These are phyloP conservation scores for Kodamaea nitidulidarum DNA, from an alignment of 805 yeast species.

Conservation along the genomic window DNA sequence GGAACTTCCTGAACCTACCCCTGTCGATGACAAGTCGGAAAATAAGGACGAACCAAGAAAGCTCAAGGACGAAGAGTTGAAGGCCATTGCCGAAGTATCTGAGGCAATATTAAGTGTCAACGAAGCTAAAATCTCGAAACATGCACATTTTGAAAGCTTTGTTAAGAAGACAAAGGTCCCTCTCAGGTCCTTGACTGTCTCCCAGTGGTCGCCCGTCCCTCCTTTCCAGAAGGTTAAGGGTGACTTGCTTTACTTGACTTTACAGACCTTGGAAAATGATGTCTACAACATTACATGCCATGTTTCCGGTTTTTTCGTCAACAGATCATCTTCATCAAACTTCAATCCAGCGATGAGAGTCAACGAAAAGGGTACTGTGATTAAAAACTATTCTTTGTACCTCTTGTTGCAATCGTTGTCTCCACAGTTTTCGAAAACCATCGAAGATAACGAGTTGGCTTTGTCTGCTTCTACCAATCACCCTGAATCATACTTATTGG, in stretches of 20 bases:
- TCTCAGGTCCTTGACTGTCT: constrained; percentile 52
- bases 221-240: constrained; percentile 60
- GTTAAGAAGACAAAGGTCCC: constrained; percentile 40
- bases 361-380: constrained; percentile 32
- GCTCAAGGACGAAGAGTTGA: constrained; percentile 11
- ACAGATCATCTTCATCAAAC: constrained; percentile 58
- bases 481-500: constrained; percentile 56
- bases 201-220: constrained; percentile 87
- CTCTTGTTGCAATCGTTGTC: constrained; percentile 64
- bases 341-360: constrained; percentile 63
- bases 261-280: constrained; percentile 79
- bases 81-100: constrained; percentile 10
- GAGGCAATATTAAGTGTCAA: constrained; percentile 6
- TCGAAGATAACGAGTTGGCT: constrained; percentile 48
- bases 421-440: constrained; percentile 52
- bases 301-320: constrained; percentile 74
- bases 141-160: constrained; percentile 27
- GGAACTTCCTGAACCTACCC: constrained; percentile 14
- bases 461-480: constrained; percentile 37
- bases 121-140: constrained; percentile 12
- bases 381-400: constrained; percentile 49
- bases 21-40: constrained; percentile 15
- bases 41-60: constrained; percentile 9
- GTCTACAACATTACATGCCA: constrained; percentile 74
- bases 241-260: constrained; percentile 71